These are phyloP conservation scores for Fusarium aywerte DNA, from an alignment of 2,329 filamentous ascomycete genomes.

Conservation along the genomic window DNA sequence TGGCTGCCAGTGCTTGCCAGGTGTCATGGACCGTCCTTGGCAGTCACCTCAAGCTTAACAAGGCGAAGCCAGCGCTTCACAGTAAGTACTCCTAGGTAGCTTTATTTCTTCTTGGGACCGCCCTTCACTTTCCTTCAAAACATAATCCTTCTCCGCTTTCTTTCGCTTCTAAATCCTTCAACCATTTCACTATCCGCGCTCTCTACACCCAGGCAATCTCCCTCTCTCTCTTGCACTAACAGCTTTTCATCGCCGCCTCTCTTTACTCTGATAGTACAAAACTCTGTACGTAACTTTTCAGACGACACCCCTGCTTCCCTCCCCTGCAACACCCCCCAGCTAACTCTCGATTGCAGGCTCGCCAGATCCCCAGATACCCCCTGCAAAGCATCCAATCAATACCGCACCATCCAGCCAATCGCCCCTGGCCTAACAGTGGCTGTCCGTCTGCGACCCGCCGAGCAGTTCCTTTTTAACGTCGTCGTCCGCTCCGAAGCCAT, in stretches of 20 bases:
- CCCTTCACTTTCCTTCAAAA: conserved; percentile 34
- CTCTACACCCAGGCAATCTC: not conserved
- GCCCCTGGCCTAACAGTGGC: conserved; percentile 36
- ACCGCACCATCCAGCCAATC: conserved; percentile 38
- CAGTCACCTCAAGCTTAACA: not conserved
- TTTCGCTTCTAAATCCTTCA: not conserved
- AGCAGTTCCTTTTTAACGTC: conserved; percentile 48
- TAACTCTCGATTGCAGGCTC: conserved; percentile 37
- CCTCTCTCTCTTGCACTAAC: conserved; percentile 13
- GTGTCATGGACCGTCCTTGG: not conserved
- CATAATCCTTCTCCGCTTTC: conserved; percentile 13
- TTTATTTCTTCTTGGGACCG: conserved; percentile 40
- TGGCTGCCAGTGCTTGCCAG: conserved; percentile 24
- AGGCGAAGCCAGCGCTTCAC: conserved; percentile 10
- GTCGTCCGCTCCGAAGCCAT: conserved; percentile 40
- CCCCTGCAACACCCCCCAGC: conserved; percentile 22
- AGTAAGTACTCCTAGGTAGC: conserved; percentile 37
- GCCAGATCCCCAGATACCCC: conserved; percentile 34
- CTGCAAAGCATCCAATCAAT: conserved; percentile 41
- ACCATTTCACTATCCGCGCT: conserved; percentile 3
- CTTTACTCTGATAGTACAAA: conserved; percentile 20
- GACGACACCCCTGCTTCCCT: conserved; percentile 3
- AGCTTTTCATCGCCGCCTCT: conserved; percentile 10
- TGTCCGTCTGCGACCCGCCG: conserved; percentile 38
- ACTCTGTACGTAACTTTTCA: not conserved